Percentiles rank a stretch among this genome's conserved stretches.
phyloP scores from a whole-genome alignment of 345 rosid genomes.

The Gossypium arboreum region DNA sequence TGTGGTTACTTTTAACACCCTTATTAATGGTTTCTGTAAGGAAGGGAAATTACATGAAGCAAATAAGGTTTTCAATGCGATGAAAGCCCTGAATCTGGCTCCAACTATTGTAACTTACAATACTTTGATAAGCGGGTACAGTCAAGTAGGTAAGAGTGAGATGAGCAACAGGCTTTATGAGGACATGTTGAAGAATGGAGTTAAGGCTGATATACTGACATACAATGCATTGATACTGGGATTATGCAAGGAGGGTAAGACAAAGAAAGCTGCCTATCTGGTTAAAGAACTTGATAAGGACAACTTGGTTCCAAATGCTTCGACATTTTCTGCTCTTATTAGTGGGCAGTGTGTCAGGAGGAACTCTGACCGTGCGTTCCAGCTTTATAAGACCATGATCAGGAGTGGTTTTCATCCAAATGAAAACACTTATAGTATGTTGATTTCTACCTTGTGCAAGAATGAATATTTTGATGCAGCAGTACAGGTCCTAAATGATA shows the following conservation, averaged over 20 bases:
- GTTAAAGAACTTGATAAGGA: conserved; percentile 69
- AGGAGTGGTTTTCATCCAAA: conserved; percentile 65
- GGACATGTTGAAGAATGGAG: conserved; percentile 54
- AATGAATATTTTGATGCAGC: conserved; percentile 71
- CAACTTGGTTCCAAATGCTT: conserved; percentile 64
- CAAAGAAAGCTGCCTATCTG: conserved; percentile 78
- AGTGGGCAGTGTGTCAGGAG: conserved; percentile 68
- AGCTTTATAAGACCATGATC: conserved; percentile 67
- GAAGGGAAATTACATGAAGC: conserved; percentile 57
- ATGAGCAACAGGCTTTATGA: conserved; percentile 58
- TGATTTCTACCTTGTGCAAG: conserved; percentile 49
- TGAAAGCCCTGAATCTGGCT: conserved; percentile 53
- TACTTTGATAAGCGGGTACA: conserved; percentile 66
- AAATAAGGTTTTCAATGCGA: conserved; percentile 49
- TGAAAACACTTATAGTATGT: conserved; percentile 38
- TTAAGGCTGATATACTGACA: conserved; percentile 64
- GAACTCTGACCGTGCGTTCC: conserved; percentile 62
- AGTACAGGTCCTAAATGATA: conserved; percentile 48
- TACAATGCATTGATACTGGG: conserved; percentile 80
- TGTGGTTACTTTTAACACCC: conserved; percentile 64
- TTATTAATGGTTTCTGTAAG: conserved; percentile 65
- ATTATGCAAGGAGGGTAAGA: conserved; percentile 80
- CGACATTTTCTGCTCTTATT: conserved; percentile 77
- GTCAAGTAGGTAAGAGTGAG: conserved; percentile 49
- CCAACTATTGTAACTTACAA: conserved; percentile 69